Evolutionary conservation across 2,329 filamentous ascomycete species (phyloP), one percentile per base, ranked within the genome.

Genomic region (Saccharata proteae): DNA sequence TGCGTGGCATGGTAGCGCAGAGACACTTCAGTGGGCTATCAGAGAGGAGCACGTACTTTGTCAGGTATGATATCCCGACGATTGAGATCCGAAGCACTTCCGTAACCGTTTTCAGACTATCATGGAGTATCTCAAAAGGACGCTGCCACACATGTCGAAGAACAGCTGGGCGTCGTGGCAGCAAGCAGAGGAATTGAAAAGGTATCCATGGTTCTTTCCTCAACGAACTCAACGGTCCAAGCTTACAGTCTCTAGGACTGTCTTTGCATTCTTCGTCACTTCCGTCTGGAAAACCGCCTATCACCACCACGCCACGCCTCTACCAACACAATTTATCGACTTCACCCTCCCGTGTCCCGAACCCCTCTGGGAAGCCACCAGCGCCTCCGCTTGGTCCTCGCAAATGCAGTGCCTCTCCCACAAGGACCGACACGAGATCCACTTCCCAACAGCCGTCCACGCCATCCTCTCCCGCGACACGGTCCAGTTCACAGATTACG

Each of bases 391-490:
- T 9, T 35, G 28, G 28, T 24, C 20, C 8, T 11, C 17, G 6
- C 28, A 31, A n/a, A 16, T 31, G 9, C 22, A 26, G 8, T n/a
- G 14, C 2, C 33, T 35, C n/a, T 11, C 17, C 5, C 18, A 30
- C 3, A 27, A 26, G 3, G 17, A 27, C 3, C 30, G 31, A 22
- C 17, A 15, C 6, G 33, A 35, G 13, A 35, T 35, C 18, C 26
- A 30, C 15, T 35, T 35, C 27, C 33, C 33, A 2, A 27, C 25
- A 5, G 34, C 34, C 11, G 34, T 30, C 7, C 25, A 32, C 15
- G 34, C 29, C 16, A 32, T 33, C 14, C 25, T 33, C 11, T 33
- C 26, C 4, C 24, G 26, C 7, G 34, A 36, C 24, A 36, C 34
- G 14, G 26, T 16, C 5, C 26, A 35, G 7, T 22, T 26, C 8